phyloP scores from a whole-genome alignment of 257 asterid species.

The Linderniella brevidens region DNA sequence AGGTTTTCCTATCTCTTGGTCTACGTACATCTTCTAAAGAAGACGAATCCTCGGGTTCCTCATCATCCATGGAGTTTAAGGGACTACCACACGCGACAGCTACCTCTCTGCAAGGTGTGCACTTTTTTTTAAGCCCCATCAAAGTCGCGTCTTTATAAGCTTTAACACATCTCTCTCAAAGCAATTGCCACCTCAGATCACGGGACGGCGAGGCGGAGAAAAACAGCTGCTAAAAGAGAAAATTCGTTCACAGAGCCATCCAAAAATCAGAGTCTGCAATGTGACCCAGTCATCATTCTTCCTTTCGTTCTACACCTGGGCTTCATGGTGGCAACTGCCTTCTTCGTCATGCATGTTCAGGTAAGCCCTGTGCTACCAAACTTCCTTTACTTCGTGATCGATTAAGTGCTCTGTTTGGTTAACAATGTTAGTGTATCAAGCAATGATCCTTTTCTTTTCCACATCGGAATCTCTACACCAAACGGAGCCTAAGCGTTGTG shows the following conservation, averaged over 20 bases:
- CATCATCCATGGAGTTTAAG: constrained; percentile 14
- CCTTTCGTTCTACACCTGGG: constrained; percentile 68
- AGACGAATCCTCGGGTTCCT: constrained; percentile 18
- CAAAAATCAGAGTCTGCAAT: constrained; percentile 15
- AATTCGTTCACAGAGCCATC: constrained; percentile 14
- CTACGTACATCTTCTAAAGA: constrained; percentile 22
- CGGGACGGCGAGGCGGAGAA: constrained; percentile 27
- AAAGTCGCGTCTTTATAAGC: too few relatives aligned
- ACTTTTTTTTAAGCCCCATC: constrained; percentile 5
- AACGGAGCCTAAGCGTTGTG: too few relatives aligned
- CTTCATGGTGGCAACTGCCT: constrained; percentile 73
- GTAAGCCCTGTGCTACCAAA: constrained; percentile 15
- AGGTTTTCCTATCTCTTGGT: constrained; percentile 61
- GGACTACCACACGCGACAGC: constrained; percentile 18
- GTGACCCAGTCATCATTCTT: constrained; percentile 37
- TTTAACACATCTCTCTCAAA: neutral
- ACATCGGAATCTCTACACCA: too few relatives aligned
- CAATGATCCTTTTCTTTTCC: too few relatives aligned
- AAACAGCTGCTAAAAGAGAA: constrained; percentile 19
- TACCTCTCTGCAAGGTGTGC: constrained; percentile 30
- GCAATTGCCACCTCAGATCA: constrained; percentile 19
- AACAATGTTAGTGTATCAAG: too few relatives aligned
- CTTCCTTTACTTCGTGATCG: neutral
- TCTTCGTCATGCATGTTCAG: constrained; percentile 89
- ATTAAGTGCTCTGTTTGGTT: too few relatives aligned